Conservation (phyloP, 495 filamentous ascomycete species). For the Chaetomidium leptoderma region DNA sequence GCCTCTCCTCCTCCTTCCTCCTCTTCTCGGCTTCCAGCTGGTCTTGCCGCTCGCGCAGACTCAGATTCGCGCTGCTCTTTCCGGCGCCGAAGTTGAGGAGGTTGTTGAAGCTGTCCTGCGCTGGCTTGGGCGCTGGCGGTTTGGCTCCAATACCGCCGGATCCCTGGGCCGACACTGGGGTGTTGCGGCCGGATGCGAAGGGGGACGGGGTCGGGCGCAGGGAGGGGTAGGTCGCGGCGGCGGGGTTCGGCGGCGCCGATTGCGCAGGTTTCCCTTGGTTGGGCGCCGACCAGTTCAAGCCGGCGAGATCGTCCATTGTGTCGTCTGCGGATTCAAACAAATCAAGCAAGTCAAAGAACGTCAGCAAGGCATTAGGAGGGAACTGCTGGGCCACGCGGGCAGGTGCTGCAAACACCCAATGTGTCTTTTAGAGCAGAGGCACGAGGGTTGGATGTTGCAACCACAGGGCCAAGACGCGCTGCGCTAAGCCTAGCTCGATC, state of each 20-base stretch:
- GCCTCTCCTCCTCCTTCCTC: constrained; percentile 68
- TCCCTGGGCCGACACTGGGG: constrained; percentile 57
- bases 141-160: constrained; percentile 47
- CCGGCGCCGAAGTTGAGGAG: constrained; percentile 70
- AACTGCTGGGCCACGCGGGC: not conserved
- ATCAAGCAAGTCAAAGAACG: not conserved
- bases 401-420: not conserved
- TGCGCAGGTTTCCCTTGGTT: constrained; percentile 39
- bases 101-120: constrained; percentile 83
- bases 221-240: constrained; percentile 51
- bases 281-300: constrained; percentile 50
- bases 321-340: no score
- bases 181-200: constrained; percentile 60
- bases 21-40: constrained; percentile 71
- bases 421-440: not conserved
- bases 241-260: constrained; percentile 47
- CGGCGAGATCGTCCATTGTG: constrained; percentile 53
- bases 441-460: not conserved
- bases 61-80: constrained; percentile 66
- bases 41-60: constrained; percentile 80
- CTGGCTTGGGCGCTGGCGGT: constrained; percentile 57
- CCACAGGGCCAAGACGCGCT: not conserved
- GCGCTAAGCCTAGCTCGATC: not conserved
- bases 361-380: constrained; percentile 8
- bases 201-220: constrained; percentile 59